Evolutionary conservation across 2,329 filamentous ascomycete species (phyloP).

Genomic region (Stachybotrys chartarum): DNA sequence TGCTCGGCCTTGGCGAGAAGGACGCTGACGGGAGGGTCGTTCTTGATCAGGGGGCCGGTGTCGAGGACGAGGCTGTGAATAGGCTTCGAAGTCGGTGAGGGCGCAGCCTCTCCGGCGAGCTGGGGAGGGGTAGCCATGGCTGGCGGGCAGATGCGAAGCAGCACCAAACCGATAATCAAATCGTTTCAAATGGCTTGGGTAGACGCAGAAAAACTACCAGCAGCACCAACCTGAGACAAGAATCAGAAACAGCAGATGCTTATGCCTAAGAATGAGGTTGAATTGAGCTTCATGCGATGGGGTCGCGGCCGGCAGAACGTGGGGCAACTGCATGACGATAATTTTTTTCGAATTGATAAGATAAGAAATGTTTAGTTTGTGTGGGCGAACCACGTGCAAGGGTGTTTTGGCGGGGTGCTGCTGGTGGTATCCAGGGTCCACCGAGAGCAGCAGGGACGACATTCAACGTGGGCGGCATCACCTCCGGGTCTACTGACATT

Average conservation of each 20-base stretch:
- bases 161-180: not conserved
- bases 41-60: slow-evolving; percentile 88
- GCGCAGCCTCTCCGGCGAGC: slow-evolving; percentile 4
- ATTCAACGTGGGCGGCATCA: no score
- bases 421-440: not conserved
- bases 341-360: not conserved
- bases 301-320: not conserved
- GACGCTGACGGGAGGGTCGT: slow-evolving; percentile 77
- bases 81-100: slow-evolving; percentile 41
- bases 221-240: no score
- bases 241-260: no score
- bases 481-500: no score
- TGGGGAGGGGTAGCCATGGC: slow-evolving; percentile 14
- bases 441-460: no score
- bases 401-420: not conserved
- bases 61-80: slow-evolving; percentile 84
- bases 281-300: not conserved
- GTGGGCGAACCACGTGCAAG: not conserved
- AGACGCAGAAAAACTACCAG: no score
- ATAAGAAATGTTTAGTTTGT: not conserved
- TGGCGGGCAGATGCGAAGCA: not conserved
- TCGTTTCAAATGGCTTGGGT: not conserved
- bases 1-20: slow-evolving; percentile 70
- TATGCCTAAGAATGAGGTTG: not conserved
- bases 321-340: not conserved